Base-by-base conservation (phyloP, 2,329 filamentous ascomycete species). In the Tolypocladium capitatum region DNA sequence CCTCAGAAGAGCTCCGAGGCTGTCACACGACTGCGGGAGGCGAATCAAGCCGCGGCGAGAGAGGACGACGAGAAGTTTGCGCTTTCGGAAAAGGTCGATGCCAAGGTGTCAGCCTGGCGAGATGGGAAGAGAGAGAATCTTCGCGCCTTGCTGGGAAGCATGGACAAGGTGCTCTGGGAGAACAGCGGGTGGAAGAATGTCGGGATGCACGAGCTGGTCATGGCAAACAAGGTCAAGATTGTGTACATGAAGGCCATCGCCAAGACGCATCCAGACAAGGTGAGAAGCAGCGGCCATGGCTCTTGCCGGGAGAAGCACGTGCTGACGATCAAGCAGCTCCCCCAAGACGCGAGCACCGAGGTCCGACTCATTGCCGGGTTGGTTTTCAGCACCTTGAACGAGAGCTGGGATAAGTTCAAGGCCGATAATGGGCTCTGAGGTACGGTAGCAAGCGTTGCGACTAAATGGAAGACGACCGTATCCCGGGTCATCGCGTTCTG, bases 201-300 rank as follows among this genome's bases (percentile, higher is more conserved):
- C 48, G 89, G 88, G 31, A 80, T 98, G 80, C 84, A 90, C 54
- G 92, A 98, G 69, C 67, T 98, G 56, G 84, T 98, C 46, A 78
- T 95, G 75, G 82, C 89, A 32, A 89, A 86, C 56, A 95, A 91
- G 73, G 92, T 97, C 64, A 98, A 98, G 78, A 84, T 98, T 54
- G 75, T 86, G 51, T 98, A 98, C 63, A 97, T 98, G 92, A 96
- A 95, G 77, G 92, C 91, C 6, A 97, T 98, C 75, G 87, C 84
- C 11, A 97, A 96, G 74, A 92, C 92, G 56, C 92, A 98, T 74
- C 92, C 92, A 51, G 92, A 98, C 66, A 98, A 98, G 84, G 92
- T 96, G 74, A 67, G 80, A 38, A 3, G 4, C 2, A 13, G 18
- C 7, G 14, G 6, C 30, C 10, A 13, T 9, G 18, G 9, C 21